Base-by-base conservation (phyloP, 371 early-diverging fungal species). In the Lichtheimia hyalospora region DNA sequence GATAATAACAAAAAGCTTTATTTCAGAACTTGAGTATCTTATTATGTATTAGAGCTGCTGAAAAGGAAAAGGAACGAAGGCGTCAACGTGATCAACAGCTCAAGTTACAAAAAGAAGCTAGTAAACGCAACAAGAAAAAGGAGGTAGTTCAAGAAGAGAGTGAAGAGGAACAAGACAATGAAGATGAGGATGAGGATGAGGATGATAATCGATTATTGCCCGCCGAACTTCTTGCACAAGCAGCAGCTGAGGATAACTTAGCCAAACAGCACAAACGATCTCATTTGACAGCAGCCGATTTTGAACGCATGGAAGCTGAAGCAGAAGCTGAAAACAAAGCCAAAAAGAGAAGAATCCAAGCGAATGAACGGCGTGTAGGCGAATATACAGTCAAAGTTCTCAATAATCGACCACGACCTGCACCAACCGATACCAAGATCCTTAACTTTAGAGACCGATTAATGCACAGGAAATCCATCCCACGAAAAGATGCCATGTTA, bases 351-450 rank as follows among this genome's bases (percentile, higher is more conserved):
- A 67, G 62, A 41, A 49, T 28, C 23, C 49, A 49, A 14, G 16
- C 25, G 0, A 54, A 64, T 21, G 74, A 62, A 21, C 68, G 63
- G 52, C 52, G 27, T 43, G 74, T 76, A 5, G 81, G 81, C 25
- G 78, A 77, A 64, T 81, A 77, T 57, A 74, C 78, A n/a, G 78
- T 81, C 51, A 74, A 72, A 48, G 78, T 81, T 2, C 49, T 81
- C 14, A 74, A 69, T 58, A 59, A 77, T 10, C 72, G 76, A 6
- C 76, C 81, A n/a, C 64, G 66, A 20, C 59, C 73, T 21, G 66
- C 70, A 46, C 69, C 63, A 14, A 60, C 63, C 1, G 67, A 74
- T 21, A 60, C 53, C 49, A 43, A 46, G 12, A 63, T 80, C 14
- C 40, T 62, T 12, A 63, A 55, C 24, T 71, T 74, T 23, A 64